These are phyloP conservation scores for Gonapodya sp. DNA, from an alignment of 192 early-diverging fungal genomes.

Conservation along the genomic window DNA sequence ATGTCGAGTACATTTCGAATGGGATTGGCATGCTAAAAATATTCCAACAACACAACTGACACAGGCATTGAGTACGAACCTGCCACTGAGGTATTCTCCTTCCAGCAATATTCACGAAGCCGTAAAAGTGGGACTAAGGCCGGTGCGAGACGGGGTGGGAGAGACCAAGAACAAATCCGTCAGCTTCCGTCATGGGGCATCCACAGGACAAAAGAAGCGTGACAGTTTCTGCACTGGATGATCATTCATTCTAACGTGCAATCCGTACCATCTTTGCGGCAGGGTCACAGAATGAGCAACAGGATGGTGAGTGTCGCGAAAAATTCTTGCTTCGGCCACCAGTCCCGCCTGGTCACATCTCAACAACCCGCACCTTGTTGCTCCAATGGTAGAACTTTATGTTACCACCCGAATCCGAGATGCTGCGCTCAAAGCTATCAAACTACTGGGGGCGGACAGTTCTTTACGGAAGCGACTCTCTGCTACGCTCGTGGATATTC, in stretches of 20 bases:
- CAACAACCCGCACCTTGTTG: too few relatives aligned
- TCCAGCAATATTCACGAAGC: constrained; percentile 4
- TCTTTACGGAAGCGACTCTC: background rate
- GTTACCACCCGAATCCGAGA: background rate
- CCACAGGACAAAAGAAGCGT: too few relatives aligned
- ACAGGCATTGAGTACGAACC: background rate
- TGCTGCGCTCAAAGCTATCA: background rate
- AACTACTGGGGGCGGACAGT: background rate
- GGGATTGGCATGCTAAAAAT: background rate
- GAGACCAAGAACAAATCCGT: too few relatives aligned
- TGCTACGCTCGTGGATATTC: too few relatives aligned
- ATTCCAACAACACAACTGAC: background rate
- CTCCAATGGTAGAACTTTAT: background rate
- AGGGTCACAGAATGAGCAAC: background rate
- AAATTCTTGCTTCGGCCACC: background rate
- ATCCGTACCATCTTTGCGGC: background rate
- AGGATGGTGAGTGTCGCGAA: background rate
- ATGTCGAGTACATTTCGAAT: background rate
- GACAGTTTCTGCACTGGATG: too few relatives aligned
- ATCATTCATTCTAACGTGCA: too few relatives aligned
- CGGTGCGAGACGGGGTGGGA: too few relatives aligned
- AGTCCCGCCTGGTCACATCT: too few relatives aligned
- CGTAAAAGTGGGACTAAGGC: background rate
- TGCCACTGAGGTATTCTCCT: constrained; percentile 10
- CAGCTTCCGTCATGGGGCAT: too few relatives aligned